phyloP scores from a whole-genome alignment of 208 protist species.

The Wallacemonas sp. region DNA sequence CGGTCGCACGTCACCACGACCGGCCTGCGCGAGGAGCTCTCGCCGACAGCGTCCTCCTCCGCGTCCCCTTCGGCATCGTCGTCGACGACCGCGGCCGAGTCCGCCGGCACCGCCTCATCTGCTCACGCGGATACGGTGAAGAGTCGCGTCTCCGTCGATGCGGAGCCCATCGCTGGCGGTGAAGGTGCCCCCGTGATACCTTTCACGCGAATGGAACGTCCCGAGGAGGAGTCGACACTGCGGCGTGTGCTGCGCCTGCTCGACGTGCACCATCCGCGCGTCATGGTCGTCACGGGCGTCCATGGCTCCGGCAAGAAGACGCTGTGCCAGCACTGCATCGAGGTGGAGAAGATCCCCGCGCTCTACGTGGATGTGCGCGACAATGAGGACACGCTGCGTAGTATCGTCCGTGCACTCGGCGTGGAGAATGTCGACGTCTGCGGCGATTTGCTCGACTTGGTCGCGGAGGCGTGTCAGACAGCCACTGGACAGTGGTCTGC shows the following conservation, averaged over 20 bases:
- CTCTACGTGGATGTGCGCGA: slow-evolving; percentile 52
- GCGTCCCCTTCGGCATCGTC: slow-evolving; percentile 21
- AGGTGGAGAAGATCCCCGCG: slow-evolving; percentile 48
- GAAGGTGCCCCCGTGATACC: slow-evolving; percentile 44
- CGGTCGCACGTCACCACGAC: slow-evolving; percentile 4
- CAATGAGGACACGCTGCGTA: slow-evolving; percentile 49
- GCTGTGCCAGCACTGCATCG: slow-evolving; percentile 34
- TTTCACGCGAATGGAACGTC: slow-evolving; percentile 35
- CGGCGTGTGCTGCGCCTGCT: slow-evolving; percentile 45
- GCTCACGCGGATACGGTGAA: too few relatives aligned
- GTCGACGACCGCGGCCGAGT: too few relatives aligned
- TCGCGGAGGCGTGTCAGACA: slow-evolving; percentile 23
- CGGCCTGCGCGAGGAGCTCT: background rate
- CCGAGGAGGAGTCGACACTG: slow-evolving; percentile 43
- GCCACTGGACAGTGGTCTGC: slow-evolving; percentile 1
- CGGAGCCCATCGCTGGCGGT: slow-evolving; percentile 39
- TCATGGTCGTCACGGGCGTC: slow-evolving; percentile 53
- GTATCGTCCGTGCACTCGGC: slow-evolving; percentile 39
- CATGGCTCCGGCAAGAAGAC: slow-evolving; percentile 58
- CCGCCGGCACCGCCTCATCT: too few relatives aligned
- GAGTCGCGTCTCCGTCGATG: slow-evolving; percentile 45
- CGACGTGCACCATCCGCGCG: slow-evolving; percentile 35
- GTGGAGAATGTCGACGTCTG: slow-evolving; percentile 71
- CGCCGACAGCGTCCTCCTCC: background rate
- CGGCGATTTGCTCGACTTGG: slow-evolving; percentile 61